Percentiles rank a stretch among this genome's conserved stretches.
Conservation (phyloP, 2,329 filamentous ascomycete species). For the Beauveria rudraprayagi region DNA sequence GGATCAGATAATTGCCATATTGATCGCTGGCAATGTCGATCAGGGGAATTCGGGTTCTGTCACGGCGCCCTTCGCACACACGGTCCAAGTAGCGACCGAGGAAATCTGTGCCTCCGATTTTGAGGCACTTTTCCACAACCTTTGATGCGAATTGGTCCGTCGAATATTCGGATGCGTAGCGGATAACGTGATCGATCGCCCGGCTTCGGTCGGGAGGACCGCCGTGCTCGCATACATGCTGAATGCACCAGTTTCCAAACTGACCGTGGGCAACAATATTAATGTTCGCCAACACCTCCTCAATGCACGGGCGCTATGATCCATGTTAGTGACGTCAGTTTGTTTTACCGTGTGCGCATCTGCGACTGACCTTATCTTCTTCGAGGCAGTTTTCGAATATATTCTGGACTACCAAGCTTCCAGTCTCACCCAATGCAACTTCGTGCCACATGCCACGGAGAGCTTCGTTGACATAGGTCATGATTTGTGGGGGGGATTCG, state of each 20-base stretch:
- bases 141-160: conserved; percentile 99
- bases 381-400: conserved; percentile 99
- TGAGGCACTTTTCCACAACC: conserved; percentile 97
- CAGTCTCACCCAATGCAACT: conserved; percentile 92
- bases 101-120: conserved; percentile 88
- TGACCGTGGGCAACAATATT: conserved; percentile 95
- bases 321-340: conserved; percentile 12
- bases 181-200: conserved; percentile 91
- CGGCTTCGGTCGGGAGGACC: conserved; percentile 83
- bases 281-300: conserved; percentile 90
- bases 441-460: conserved; percentile 98
- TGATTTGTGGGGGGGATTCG: conserved; percentile 90
- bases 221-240: conserved; percentile 97
- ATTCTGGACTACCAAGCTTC: conserved; percentile 96
- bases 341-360: too few species aligned
- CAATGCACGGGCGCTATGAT: conserved; percentile 80
- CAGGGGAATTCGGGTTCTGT: conserved; percentile 89
- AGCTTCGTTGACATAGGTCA: conserved; percentile 96
- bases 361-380: conserved; percentile 75
- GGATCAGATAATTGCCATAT: conserved; percentile 96
- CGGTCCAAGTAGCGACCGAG: conserved; percentile 86
- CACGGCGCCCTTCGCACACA: conserved; percentile 82
- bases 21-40: conserved; percentile 98
- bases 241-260: conserved; percentile 99
- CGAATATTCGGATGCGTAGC: conserved; percentile 90